Conservation (phyloP, 169 alveolate species). For the Plasmodium knowlesi region DNA sequence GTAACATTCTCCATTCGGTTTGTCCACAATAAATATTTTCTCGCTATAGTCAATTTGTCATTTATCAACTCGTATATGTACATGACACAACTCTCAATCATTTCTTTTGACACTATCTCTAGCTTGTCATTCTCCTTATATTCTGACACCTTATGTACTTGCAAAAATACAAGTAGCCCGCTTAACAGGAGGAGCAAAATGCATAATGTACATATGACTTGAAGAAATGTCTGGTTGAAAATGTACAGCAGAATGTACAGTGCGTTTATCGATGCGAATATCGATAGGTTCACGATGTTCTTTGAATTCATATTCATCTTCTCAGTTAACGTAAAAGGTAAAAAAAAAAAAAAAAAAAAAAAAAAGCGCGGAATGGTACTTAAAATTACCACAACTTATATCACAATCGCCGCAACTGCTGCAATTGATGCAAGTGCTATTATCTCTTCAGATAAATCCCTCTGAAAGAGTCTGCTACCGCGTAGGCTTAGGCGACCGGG, state of each 20-base stretch:
- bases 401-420: neutral
- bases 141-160: slow-evolving; percentile 33
- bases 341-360: neutral
- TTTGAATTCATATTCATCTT: slow-evolving; percentile 34
- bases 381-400: neutral
- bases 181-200: slow-evolving; percentile 62
- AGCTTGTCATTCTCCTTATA: slow-evolving; percentile 66
- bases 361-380: neutral
- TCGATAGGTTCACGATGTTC: slow-evolving; percentile 59
- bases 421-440: too few relatives aligned
- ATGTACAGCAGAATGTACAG: slow-evolving; percentile 48
- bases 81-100: slow-evolving; percentile 14
- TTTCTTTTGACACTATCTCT: slow-evolving; percentile 51
- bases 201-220: slow-evolving; percentile 37
- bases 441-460: neutral
- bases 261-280: slow-evolving; percentile 70
- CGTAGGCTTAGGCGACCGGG: neutral
- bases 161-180: slow-evolving; percentile 65
- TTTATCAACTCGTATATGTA: slow-evolving; percentile 44
- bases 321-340: neutral
- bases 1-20: slow-evolving; percentile 49
- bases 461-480: neutral
- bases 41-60: slow-evolving; percentile 47
- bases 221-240: slow-evolving; percentile 58
- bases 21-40: slow-evolving; percentile 56